A percentile compares a stretch with the other conserved stretches of the same genome.
These are phyloP conservation scores for Fusarium armeniacum DNA, from an alignment of 2,329 filamentous ascomycete species.

Conservation along the genomic window DNA sequence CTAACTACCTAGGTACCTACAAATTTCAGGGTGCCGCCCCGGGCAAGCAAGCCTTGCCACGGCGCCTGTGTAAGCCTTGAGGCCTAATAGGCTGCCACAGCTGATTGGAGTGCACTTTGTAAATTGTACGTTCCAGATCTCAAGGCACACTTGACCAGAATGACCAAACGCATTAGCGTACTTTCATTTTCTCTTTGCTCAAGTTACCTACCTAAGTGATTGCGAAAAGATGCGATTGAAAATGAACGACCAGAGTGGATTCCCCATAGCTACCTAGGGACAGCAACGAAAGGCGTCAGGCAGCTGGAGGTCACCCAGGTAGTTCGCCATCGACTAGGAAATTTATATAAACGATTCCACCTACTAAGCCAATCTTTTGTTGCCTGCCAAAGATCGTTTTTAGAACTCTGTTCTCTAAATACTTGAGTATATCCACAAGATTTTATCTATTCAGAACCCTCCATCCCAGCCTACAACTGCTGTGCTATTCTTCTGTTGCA, in stretches of 20 bases:
- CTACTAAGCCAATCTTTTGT: too few species aligned
- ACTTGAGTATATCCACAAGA: not conserved
- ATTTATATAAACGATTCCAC: too few species aligned
- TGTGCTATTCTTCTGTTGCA: not conserved
- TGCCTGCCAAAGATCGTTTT: not conserved
- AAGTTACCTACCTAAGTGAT: not conserved
- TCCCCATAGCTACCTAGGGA: too few species aligned
- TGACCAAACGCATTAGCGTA: slow-evolving; percentile 5
- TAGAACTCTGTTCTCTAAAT: not conserved
- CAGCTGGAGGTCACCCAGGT: not conserved
- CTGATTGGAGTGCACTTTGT: slow-evolving; percentile 1
- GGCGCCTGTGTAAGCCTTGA: not conserved
- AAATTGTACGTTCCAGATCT: not conserved
- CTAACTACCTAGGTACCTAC: too few species aligned
- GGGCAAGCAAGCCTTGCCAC: not conserved
- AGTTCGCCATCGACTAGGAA: not conserved
- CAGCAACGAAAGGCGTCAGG: not conserved
- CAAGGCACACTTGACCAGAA: not conserved
- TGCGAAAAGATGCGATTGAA: not conserved
- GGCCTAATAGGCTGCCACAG: not conserved
- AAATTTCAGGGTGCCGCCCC: not conserved
- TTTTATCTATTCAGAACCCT: not conserved
- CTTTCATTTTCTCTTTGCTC: not conserved
- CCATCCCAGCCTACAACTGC: not conserved
- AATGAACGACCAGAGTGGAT: not conserved